A percentile compares a stretch with the other conserved stretches of the same genome.
Conservation (phyloP, 805 yeast species). For the Sugiyamaella americana region DNA sequence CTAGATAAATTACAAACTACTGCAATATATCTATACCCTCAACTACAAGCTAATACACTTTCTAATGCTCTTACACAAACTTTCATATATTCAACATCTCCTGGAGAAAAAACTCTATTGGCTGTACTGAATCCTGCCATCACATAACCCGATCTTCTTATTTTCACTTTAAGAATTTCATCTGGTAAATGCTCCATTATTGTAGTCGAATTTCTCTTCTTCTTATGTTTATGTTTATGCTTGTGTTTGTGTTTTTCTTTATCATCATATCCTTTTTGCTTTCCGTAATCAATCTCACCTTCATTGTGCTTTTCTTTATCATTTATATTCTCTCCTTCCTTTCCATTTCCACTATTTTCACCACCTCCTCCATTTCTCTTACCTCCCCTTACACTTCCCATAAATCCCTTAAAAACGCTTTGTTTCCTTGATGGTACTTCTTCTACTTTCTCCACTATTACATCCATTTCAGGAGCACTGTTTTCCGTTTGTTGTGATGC, state of each 20-base stretch:
- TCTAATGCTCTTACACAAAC: slow-evolving; percentile 27
- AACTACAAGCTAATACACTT: slow-evolving; percentile 13
- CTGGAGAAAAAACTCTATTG: slow-evolving; percentile 24
- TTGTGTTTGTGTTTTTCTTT: neutral
- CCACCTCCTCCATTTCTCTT: neutral
- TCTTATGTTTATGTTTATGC: neutral
- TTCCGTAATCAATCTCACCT: too few relatives aligned
- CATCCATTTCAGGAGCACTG: too few relatives aligned
- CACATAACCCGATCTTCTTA: slow-evolving; percentile 24
- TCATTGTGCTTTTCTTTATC: too few relatives aligned
- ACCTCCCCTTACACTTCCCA: neutral
- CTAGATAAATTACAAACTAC: neutral
- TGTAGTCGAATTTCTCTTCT: neutral
- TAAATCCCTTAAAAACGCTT: neutral
- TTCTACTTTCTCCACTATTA: too few relatives aligned
- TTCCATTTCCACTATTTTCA: neutral
- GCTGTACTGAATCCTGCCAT: slow-evolving; percentile 23
- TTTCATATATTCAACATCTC: slow-evolving; percentile 28
- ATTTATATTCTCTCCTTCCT: too few relatives aligned
- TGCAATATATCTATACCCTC: neutral
- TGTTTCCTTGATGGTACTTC: too few relatives aligned
- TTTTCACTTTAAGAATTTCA: slow-evolving; percentile 3
- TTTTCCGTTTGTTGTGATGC: neutral
- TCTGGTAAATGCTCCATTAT: neutral
- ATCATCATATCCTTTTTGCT: neutral